Percentiles rank a stretch among this genome's conserved stretches.
Conservation (phyloP, 106 monocot genomes). For the Acorus gramineus region DNA sequence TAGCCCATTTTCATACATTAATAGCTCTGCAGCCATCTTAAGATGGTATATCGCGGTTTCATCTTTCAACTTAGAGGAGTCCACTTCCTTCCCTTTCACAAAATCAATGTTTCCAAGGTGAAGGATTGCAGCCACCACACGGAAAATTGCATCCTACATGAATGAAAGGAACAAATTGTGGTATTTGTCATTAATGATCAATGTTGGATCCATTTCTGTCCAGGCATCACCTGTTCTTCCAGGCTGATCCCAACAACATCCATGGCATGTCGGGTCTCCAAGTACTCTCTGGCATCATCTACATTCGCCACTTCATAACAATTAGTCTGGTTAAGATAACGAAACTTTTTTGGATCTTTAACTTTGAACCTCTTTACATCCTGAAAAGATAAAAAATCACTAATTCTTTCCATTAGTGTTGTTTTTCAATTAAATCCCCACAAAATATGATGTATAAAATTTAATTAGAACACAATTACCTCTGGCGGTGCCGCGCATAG, state of each 20-base stretch:
- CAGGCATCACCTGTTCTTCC: slow-evolving; percentile 46
- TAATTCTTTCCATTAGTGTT: neutral
- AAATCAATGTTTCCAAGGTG: slow-evolving; percentile 83
- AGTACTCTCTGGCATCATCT: slow-evolving; percentile 63
- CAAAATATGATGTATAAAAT: too few relatives aligned
- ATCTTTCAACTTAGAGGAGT: slow-evolving; percentile 76
- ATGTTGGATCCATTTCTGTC: neutral
- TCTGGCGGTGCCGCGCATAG: slow-evolving; percentile 87
- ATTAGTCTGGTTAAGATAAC: slow-evolving; percentile 58
- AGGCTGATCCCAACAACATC: slow-evolving; percentile 54
- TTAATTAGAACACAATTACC: slow-evolving; percentile 22
- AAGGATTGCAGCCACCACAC: slow-evolving; percentile 88
- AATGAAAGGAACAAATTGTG: neutral
- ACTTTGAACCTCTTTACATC: slow-evolving; percentile 56
- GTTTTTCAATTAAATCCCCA: neutral
- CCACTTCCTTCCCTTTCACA: slow-evolving; percentile 71
- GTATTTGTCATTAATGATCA: too few relatives aligned
- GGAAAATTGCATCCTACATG: slow-evolving; percentile 79
- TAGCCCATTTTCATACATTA: slow-evolving; percentile 34
- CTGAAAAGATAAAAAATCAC: slow-evolving; percentile 16
- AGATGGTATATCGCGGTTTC: slow-evolving; percentile 58
- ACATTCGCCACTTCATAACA: slow-evolving; percentile 66
- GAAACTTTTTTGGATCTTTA: slow-evolving; percentile 40
- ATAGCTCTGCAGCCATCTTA: slow-evolving; percentile 68
- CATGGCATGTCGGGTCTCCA: slow-evolving; percentile 68